Evolutionary conservation across 2,329 filamentous ascomycete genomes (phyloP).

Genomic region (Claviceps fusiformis): DNA sequence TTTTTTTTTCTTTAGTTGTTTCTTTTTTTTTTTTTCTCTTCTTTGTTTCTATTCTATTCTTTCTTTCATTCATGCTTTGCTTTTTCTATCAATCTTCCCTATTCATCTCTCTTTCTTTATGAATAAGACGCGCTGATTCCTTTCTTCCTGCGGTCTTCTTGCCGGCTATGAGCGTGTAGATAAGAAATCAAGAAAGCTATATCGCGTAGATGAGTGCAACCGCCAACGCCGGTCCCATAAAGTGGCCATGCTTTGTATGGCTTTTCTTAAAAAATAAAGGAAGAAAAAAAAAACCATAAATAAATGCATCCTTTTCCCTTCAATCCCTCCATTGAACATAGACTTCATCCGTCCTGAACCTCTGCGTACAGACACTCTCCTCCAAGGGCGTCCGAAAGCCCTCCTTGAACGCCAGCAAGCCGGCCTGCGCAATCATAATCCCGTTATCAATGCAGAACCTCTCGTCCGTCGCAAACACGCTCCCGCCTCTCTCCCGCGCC

Average conservation of each 20-base stretch:
- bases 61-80: too few species aligned
- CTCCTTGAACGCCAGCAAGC: slow-evolving; percentile 69
- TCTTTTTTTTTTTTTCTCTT: too few species aligned
- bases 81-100: too few species aligned
- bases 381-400: slow-evolving; percentile 65
- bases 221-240: not conserved
- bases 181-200: too few species aligned
- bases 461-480: slow-evolving; percentile 90
- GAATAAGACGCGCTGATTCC: too few species aligned
- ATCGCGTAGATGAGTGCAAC: not conserved
- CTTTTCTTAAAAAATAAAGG: not conserved
- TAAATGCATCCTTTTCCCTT: not conserved
- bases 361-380: slow-evolving; percentile 74
- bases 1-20: too few species aligned
- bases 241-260: too few species aligned
- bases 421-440: slow-evolving; percentile 98
- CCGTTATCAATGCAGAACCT: slow-evolving; percentile 98
- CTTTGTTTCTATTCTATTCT: too few species aligned
- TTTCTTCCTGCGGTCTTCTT: too few species aligned
- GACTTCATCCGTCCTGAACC: slow-evolving; percentile 73
- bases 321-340: slow-evolving; percentile 64
- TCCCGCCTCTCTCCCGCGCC: slow-evolving; percentile 77
- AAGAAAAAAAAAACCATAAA: not conserved
- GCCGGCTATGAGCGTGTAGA: too few species aligned
- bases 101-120: too few species aligned